Base-by-base conservation (phyloP, 78 protist genomes). In the slime mould (Dictyostelium discoideum) region DNA sequence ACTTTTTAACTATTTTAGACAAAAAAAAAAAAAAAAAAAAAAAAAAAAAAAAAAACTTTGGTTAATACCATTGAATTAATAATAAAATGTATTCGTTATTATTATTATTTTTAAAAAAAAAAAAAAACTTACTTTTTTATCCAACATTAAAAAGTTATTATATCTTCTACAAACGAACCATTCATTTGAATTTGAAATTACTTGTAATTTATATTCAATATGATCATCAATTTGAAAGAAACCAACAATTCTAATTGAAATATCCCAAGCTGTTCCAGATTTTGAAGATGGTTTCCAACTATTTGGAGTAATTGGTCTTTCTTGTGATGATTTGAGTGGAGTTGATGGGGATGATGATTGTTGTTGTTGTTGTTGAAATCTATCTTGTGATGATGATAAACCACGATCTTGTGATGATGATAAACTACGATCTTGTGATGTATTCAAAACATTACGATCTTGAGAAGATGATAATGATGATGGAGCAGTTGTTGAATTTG, bases 121-220 rank as follows among this genome's bases (percentile, higher is more conserved):
- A 37, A 74, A 24, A 39, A 74, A 37, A 77, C 60, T 22, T 78
- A 87, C 86, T 29, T 87, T 89, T 81, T 89, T 63, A 72, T 90
- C 86, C 24, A 90, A 65, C 22, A 90, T 14, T 32, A 90, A 82
- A 73, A 90, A 90, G 29, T 90, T 90, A 48, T 67, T 90, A 16
- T 90, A 90, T 90, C 95, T 80, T 90, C 95, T 80, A 65, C 37
- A 73, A 32, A 90, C 89, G 14, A 73, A 29, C 95, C 95, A 90
- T 72, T 90, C 89, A 22, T 86, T 39, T 24, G 77, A 79, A 37
- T 60, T 90, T 24, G 95, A 63, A 2, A 65, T 20, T 7, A 90
- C 83, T 46, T 90, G 89, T 20, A 90, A 46, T 39, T 77, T 80
- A 44, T 90, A 90, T 90, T 90, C 93, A 22, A 82, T 82, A n/a